phyloP scores from a whole-genome alignment of 805 yeast species.

The Monosporozyma aerobia region DNA sequence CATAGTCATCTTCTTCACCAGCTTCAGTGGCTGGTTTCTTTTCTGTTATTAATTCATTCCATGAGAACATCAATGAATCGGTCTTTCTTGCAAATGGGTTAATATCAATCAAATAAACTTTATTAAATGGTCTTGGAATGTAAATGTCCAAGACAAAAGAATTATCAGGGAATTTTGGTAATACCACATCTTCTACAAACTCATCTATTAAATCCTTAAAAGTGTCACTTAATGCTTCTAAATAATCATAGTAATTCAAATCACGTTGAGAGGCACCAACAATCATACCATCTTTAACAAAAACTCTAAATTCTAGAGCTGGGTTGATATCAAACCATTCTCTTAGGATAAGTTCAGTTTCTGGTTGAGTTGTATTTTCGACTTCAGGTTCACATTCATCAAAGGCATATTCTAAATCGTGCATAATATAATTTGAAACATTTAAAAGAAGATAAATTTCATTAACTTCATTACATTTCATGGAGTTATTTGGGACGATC shows the following conservation, averaged over 20 bases:
- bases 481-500: slow-evolving; percentile 73
- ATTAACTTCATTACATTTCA: slow-evolving; percentile 58
- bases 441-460: slow-evolving; percentile 78
- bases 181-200: slow-evolving; percentile 44
- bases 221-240: slow-evolving; percentile 42
- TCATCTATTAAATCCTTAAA: slow-evolving; percentile 40
- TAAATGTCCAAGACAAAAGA: slow-evolving; percentile 72
- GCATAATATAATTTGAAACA: slow-evolving; percentile 79
- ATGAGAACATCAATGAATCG: slow-evolving; percentile 68
- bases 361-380: slow-evolving; percentile 16
- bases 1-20: slow-evolving; percentile 31
- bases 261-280: slow-evolving; percentile 82
- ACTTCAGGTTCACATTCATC: slow-evolving; percentile 35
- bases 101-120: slow-evolving; percentile 67
- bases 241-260: slow-evolving; percentile 67
- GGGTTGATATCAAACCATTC: slow-evolving; percentile 83
- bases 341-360: slow-evolving; percentile 62
- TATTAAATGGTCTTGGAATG: slow-evolving; percentile 62
- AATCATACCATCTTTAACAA: slow-evolving; percentile 54
- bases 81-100: slow-evolving; percentile 78
- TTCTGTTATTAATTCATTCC: slow-evolving; percentile 61
- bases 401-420: slow-evolving; percentile 71
- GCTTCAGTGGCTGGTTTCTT: background rate
- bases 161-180: slow-evolving; percentile 43
- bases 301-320: slow-evolving; percentile 83